A percentile compares a stretch with the other conserved stretches of the same genome.
Evolutionary conservation across 768 basidiomycete species (phyloP).

Genomic region (Coprinopsis cinerea): DNA sequence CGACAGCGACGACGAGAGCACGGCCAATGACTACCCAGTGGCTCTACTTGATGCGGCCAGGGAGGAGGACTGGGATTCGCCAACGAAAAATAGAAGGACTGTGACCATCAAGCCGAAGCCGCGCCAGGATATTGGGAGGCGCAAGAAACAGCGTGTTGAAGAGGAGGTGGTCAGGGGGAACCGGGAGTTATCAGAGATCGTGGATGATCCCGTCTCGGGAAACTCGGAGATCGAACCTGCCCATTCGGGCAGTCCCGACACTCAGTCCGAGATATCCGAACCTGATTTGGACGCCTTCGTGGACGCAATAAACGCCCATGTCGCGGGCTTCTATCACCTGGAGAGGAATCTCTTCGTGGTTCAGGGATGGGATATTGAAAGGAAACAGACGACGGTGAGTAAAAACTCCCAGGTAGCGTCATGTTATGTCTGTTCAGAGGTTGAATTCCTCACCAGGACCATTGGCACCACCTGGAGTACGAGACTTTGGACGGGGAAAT

Average conservation of each 20-base stretch:
- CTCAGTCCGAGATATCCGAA: not conserved
- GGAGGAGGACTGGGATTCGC: not conserved
- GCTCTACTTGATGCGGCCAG: not conserved
- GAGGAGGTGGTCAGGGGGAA: too few species aligned
- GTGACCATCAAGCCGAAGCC: not conserved
- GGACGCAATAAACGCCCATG: constrained; percentile 1
- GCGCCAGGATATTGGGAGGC: too few species aligned
- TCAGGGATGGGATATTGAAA: constrained; percentile 9
- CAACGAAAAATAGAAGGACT: not conserved
- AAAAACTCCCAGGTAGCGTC: not conserved
- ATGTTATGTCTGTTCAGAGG: not conserved
- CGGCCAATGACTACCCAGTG: not conserved
- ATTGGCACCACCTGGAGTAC: constrained; percentile 1
- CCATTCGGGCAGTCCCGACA: too few species aligned
- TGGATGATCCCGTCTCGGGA: not conserved
- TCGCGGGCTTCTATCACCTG: constrained; percentile 3
- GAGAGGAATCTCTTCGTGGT: constrained; percentile 1
- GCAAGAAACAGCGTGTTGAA: too few species aligned
- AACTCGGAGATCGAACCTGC: not conserved
- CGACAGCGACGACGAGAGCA: not conserved
- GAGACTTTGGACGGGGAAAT: not conserved
- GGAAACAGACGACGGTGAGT: constrained; percentile 3
- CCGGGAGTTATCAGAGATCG: not conserved
- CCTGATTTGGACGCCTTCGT: not conserved
- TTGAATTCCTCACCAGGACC: too few species aligned